Conservation (phyloP, 441 rosid genomes). For the Metrosideros polymorpha region DNA sequence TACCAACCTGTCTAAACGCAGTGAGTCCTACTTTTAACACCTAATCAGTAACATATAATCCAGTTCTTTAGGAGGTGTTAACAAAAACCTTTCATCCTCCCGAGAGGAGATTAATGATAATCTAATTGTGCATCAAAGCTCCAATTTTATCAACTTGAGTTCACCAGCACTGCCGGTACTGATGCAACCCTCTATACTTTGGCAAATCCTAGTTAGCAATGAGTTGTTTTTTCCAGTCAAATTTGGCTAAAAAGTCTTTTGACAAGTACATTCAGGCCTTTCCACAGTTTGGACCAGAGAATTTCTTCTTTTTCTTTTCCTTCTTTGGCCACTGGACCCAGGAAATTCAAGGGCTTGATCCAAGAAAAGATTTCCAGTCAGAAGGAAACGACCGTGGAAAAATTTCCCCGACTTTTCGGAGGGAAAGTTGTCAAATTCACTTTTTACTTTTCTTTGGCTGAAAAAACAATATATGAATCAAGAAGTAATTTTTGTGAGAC, state of each 20-base stretch:
- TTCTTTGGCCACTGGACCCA: background rate
- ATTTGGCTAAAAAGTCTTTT: background rate
- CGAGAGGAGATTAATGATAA: background rate
- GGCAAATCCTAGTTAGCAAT: background rate
- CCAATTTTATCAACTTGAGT: background rate
- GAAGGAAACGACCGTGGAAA: background rate
- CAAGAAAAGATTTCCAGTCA: background rate
- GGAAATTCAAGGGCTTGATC: background rate
- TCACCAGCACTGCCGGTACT: background rate
- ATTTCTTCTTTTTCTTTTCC: background rate
- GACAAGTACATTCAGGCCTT: background rate
- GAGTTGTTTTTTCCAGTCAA: background rate
- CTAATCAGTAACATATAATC: background rate
- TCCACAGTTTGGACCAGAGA: background rate
- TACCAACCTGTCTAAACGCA: no score
- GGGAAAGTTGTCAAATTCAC: background rate
- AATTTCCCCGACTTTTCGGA: background rate
- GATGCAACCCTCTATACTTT: background rate
- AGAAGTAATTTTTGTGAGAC: no score
- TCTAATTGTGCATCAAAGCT: background rate
- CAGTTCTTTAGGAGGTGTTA: background rate
- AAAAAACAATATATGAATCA: no score
- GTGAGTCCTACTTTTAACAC: background rate
- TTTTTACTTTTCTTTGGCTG: background rate
- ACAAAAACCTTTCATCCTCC: background rate